Conservation (phyloP, 495 filamentous ascomycete species). For the Arthonia radiata region DNA sequence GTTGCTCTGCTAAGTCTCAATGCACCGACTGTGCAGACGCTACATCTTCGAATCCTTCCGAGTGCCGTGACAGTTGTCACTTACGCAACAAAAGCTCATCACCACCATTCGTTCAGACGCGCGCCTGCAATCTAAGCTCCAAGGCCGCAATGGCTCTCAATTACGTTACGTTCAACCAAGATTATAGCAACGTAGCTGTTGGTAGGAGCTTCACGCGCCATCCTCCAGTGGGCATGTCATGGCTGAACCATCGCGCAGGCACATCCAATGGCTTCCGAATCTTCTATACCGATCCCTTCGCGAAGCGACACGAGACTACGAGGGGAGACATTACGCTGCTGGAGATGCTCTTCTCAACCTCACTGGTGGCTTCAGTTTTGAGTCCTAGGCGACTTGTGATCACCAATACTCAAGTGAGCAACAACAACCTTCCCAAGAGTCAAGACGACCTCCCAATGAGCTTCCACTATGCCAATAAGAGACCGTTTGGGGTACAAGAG, state of each 20-base stretch:
- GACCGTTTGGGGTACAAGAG: background rate
- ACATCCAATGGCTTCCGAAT: conserved; percentile 83
- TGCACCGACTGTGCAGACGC: too few relatives aligned
- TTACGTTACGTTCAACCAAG: conserved; percentile 97
- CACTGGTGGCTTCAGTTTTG: conserved; percentile 76
- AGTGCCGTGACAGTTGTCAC: too few relatives aligned
- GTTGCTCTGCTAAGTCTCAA: too few relatives aligned
- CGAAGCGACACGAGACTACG: conserved; percentile 74
- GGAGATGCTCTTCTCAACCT: conserved; percentile 98
- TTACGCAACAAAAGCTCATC: too few relatives aligned
- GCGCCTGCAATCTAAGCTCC: too few relatives aligned
- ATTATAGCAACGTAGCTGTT: conserved; percentile 87
- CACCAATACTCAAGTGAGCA: conserved; percentile 79
- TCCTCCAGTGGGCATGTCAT: conserved; percentile 1
- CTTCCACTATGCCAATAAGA: background rate
- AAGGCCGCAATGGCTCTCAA: conserved; percentile 84
- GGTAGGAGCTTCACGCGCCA: conserved; percentile 24
- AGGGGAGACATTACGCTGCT: conserved; percentile 84
- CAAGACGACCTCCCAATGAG: background rate
- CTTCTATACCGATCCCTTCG: conserved; percentile 87
- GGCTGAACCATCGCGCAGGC: conserved; percentile 19
- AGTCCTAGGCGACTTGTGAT: conserved; percentile 80
- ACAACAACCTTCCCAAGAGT: background rate
- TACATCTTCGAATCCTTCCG: too few relatives aligned
- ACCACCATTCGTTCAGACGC: too few relatives aligned